phyloP scores from a whole-genome alignment of 441 rosid genomes.

The Gossypium schwendimanii region DNA sequence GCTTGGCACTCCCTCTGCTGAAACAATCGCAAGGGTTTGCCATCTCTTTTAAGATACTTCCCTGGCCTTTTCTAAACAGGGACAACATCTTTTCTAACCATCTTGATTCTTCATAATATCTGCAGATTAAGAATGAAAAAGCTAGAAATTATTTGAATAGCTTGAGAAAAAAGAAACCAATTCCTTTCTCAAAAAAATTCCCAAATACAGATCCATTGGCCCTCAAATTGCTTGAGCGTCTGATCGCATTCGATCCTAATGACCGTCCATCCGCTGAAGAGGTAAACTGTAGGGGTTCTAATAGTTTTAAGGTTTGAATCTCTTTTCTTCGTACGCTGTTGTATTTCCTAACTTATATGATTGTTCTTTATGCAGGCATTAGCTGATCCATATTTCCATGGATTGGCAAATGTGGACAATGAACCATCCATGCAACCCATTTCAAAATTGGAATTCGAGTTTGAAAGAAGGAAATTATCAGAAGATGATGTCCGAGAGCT shows the following conservation, averaged over 20 bases:
- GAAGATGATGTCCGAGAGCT: slow-evolving; percentile 83
- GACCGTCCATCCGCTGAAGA: slow-evolving; percentile 92
- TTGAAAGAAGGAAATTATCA: slow-evolving; percentile 75
- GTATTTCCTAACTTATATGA: slow-evolving; percentile 10
- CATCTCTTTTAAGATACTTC: slow-evolving; percentile 11
- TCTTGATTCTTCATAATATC: slow-evolving; percentile 24
- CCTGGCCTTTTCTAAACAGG: slow-evolving; percentile 1
- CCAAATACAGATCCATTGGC: slow-evolving; percentile 76
- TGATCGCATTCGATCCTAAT: slow-evolving; percentile 90
- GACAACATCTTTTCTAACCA: slow-evolving; percentile 8
- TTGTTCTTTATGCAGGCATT: slow-evolving; percentile 53
- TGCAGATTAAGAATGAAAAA: slow-evolving; percentile 89
- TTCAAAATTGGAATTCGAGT: slow-evolving; percentile 86
- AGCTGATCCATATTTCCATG: slow-evolving; percentile 78
- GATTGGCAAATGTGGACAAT: slow-evolving; percentile 55
- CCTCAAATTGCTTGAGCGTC: slow-evolving; percentile 61
- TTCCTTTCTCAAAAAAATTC: slow-evolving; percentile 69
- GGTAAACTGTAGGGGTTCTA: slow-evolving; percentile 31
- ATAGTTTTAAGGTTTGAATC: slow-evolving; percentile 7
- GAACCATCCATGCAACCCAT: slow-evolving; percentile 83
- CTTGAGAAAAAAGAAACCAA: slow-evolving; percentile 66
- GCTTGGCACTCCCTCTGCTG: slow-evolving; percentile 82
- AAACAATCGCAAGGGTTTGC: slow-evolving; percentile 71
- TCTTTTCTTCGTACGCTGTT: neutral
- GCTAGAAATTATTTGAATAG: slow-evolving; percentile 80